Evolutionary conservation across 371 early-diverging fungal genomes (phyloP).

Genomic region (Batkoa obscura): DNA sequence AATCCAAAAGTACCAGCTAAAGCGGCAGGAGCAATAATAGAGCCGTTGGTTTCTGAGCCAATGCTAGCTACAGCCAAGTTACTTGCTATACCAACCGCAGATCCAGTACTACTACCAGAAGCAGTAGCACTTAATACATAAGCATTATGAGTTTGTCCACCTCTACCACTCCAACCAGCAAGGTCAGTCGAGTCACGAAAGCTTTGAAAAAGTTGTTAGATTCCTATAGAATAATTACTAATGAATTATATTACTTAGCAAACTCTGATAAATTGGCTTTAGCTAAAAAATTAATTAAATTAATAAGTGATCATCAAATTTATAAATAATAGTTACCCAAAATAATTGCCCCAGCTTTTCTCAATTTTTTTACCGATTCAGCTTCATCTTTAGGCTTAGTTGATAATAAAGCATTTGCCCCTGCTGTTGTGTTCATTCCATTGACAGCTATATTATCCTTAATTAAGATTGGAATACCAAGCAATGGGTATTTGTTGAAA

Average conservation of each 20-base stretch:
- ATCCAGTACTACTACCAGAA: slow-evolving; percentile 26
- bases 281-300: too few relatives aligned
- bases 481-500: too few relatives aligned
- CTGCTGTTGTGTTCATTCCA: slow-evolving; percentile 14
- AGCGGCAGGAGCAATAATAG: slow-evolving; percentile 75
- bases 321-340: slow-evolving; percentile 32
- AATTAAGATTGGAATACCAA: slow-evolving; percentile 10
- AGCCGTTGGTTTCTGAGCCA: slow-evolving; percentile 90
- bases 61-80: slow-evolving; percentile 46
- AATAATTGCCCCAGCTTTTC: slow-evolving; percentile 14
- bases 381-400: slow-evolving; percentile 3
- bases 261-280: slow-evolving; percentile 14
- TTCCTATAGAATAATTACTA: too few relatives aligned
- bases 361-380: slow-evolving; percentile 6
- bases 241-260: slow-evolving; percentile 9
- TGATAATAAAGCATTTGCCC: slow-evolving; percentile 6
- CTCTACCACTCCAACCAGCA: slow-evolving; percentile 11
- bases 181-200: too few relatives aligned
- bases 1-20: slow-evolving; percentile 82
- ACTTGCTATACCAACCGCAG: slow-evolving; percentile 75
- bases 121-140: slow-evolving; percentile 4
- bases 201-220: too few relatives aligned
- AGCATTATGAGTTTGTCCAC: slow-evolving; percentile 9
- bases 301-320: too few relatives aligned
- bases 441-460: slow-evolving; percentile 19